Evolutionary conservation across 2,329 filamentous ascomycete genomes (phyloP).

Genomic region (Colletotrichum abscissum): DNA sequence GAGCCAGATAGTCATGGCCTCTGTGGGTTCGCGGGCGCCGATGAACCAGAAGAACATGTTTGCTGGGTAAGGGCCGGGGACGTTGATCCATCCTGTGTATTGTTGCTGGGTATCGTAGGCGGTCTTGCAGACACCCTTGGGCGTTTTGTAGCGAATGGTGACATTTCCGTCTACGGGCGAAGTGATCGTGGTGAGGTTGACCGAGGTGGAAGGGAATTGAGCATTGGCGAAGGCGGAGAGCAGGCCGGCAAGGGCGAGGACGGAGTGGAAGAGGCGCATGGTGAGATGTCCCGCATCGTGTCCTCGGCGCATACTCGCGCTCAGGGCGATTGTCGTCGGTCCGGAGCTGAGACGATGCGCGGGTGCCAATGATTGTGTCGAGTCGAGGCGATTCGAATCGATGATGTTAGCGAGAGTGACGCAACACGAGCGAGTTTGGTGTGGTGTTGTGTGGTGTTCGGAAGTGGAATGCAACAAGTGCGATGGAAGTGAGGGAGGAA

Average conservation of each 20-base stretch:
- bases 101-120: slow-evolving; percentile 74
- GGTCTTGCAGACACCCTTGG: slow-evolving; percentile 71
- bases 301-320: slow-evolving; percentile 29
- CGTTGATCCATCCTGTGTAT: slow-evolving; percentile 75
- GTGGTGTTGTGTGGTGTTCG: background rate
- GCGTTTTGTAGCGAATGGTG: slow-evolving; percentile 74
- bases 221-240: slow-evolving; percentile 17
- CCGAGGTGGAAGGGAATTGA: slow-evolving; percentile 31
- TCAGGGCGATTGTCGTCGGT: background rate
- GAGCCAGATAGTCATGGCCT: slow-evolving; percentile 68
- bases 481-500: slow-evolving; percentile 5
- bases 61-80: slow-evolving; percentile 66
- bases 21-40: slow-evolving; percentile 54
- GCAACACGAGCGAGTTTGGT: slow-evolving; percentile 4
- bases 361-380: background rate
- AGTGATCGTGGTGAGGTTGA: slow-evolving; percentile 64
- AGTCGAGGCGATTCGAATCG: background rate
- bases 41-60: slow-evolving; percentile 66
- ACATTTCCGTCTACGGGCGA: slow-evolving; percentile 73
- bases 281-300: slow-evolving; percentile 33
- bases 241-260: slow-evolving; percentile 25
- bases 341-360: background rate
- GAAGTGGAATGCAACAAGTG: background rate
- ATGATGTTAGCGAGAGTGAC: slow-evolving; percentile 7
- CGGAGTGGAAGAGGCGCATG: slow-evolving; percentile 27